Percentiles rank a stretch among this genome's conserved stretches.
phyloP scores from a whole-genome alignment of 2,329 filamentous ascomycete genomes.

The Ceratocystis eucalypticola region DNA sequence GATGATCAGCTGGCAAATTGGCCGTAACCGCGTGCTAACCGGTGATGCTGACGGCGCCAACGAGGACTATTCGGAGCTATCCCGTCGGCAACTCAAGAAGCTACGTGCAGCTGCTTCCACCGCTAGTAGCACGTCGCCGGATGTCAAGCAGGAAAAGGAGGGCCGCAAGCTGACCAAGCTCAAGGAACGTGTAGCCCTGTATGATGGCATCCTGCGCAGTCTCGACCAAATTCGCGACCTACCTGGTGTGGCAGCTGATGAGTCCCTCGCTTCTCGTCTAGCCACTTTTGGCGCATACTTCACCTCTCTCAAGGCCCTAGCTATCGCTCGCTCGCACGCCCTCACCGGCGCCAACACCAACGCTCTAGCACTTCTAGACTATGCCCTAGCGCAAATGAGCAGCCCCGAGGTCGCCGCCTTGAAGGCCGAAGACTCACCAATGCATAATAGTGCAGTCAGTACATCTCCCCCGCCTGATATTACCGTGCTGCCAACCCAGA shows the following conservation, averaged over 20 bases:
- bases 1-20: constrained; percentile 87
- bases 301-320: constrained; percentile 71
- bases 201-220: constrained; percentile 82
- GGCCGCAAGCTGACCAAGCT: constrained; percentile 66
- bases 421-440: constrained; percentile 22
- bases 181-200: constrained; percentile 76
- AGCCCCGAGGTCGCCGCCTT: constrained; percentile 37
- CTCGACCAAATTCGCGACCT: constrained; percentile 81
- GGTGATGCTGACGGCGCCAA: constrained; percentile 67
- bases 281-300: constrained; percentile 72
- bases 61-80: constrained; percentile 34
- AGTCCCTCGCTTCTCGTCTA: constrained; percentile 61
- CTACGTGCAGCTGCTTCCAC: constrained; percentile 23
- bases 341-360: constrained; percentile 59
- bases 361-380: constrained; percentile 70
- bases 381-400: constrained; percentile 48
- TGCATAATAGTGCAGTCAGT: constrained; percentile 24
- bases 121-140: constrained; percentile 23
- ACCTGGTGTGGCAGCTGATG: constrained; percentile 77
- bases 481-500: constrained; percentile 47
- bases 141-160: constrained; percentile 43
- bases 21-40: constrained; percentile 77
- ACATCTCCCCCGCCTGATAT: constrained; percentile 47
- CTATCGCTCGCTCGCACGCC: constrained; percentile 73
- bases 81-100: constrained; percentile 40